These are phyloP conservation scores for Cyclotella choctawhatcheeana DNA, from an alignment of 108 stramenopile genomes.

Conservation along the genomic window DNA sequence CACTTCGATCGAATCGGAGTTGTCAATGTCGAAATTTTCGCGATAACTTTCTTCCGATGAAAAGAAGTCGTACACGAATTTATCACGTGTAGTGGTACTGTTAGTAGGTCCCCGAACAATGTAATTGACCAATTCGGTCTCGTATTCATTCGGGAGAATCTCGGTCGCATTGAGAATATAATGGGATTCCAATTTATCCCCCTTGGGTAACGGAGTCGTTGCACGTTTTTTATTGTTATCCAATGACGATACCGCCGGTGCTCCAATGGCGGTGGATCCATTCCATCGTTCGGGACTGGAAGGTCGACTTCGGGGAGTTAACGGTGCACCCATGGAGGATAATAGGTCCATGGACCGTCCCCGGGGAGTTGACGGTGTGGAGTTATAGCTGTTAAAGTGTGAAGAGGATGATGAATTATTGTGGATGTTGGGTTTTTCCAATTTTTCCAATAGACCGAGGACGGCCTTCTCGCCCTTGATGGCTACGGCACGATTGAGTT, in stretches of 20 bases:
- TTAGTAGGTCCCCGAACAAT: constrained; percentile 65
- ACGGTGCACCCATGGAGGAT: constrained; percentile 29
- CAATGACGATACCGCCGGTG: no score
- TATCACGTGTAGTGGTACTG: constrained; percentile 6
- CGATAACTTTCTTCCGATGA: constrained; percentile 43
- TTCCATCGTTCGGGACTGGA: constrained; percentile 33
- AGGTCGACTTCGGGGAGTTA: constrained; percentile 40
- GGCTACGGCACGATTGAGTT: constrained; percentile 7
- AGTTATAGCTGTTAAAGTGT: no score
- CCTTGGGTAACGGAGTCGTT: background rate
- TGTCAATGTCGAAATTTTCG: constrained; percentile 49
- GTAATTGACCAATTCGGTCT: constrained; percentile 55
- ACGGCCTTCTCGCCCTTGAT: constrained; percentile 24
- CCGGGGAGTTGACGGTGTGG: constrained; percentile 3
- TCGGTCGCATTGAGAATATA: constrained; percentile 49
- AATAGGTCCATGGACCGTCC: constrained; percentile 11
- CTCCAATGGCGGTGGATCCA: background rate
- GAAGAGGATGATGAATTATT: background rate
- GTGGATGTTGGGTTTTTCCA: constrained; percentile 1
- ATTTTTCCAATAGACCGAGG: constrained; percentile 3
- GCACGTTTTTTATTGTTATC: background rate
- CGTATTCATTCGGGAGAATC: constrained; percentile 63
- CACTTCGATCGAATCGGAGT: constrained; percentile 63
- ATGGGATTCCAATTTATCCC: constrained; percentile 29
- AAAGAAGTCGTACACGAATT: constrained; percentile 37